Conservation (phyloP, 2,329 filamentous ascomycete species). For the Emericellopsis atlantica region DNA sequence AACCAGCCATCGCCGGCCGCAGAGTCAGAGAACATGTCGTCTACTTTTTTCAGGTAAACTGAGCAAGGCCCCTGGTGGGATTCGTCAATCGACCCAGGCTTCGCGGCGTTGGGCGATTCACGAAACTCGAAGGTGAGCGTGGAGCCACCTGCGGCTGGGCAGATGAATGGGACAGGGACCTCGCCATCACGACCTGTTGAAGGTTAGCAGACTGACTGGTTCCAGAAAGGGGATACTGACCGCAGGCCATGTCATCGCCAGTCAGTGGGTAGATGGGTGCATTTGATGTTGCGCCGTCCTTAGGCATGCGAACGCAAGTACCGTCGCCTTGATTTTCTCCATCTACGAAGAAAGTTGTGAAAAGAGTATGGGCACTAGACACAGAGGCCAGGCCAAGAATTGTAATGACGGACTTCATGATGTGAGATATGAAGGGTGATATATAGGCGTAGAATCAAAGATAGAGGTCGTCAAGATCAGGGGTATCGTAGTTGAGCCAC, state of each 20-base stretch:
- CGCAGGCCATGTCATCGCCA: conserved; percentile 58
- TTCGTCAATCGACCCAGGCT: conserved; percentile 42
- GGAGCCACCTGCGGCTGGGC: conserved; percentile 35
- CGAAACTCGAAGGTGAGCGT: conserved; percentile 57
- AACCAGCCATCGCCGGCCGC: conserved; percentile 61
- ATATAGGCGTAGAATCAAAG: not conserved
- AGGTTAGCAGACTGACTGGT: too few species aligned
- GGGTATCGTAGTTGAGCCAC: not conserved
- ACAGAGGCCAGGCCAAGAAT: conserved; percentile 21
- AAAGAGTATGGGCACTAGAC: conserved; percentile 44
- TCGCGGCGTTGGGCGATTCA: conserved; percentile 39
- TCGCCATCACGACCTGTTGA: conserved; percentile 28
- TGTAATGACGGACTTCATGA: conserved; percentile 21
- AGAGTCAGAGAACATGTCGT: conserved; percentile 35
- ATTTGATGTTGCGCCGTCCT: conserved; percentile 35
- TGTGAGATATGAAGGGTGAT: conserved; percentile 7
- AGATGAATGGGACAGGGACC: conserved; percentile 32
- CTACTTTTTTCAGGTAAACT: conserved; percentile 61
- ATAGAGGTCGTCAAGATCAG: too few species aligned
- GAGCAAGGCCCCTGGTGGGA: conserved; percentile 58
- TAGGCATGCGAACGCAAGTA: conserved; percentile 58
- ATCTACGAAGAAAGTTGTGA: conserved; percentile 52
- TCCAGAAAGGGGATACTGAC: conserved; percentile 25
- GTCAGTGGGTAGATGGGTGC: conserved; percentile 43
- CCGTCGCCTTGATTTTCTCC: conserved; percentile 55